Evolutionary conservation across 2,329 filamentous ascomycete genomes (phyloP).

Genomic region (Remersonia thermophila): DNA sequence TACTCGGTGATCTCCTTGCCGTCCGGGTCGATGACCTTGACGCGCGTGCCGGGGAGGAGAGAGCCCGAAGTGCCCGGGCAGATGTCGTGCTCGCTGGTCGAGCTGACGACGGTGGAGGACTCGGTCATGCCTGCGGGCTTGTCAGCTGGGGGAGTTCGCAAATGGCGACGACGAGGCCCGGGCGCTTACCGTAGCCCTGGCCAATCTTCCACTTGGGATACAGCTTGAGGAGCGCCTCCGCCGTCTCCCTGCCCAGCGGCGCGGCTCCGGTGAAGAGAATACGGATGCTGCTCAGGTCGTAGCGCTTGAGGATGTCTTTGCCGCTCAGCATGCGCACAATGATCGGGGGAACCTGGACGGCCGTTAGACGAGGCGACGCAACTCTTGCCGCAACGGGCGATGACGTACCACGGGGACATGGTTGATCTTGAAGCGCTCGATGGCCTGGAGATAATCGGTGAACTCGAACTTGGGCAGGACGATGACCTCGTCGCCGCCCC

Average conservation of each 20-base stretch:
- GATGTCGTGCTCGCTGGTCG: constrained; percentile 49
- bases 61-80: constrained; percentile 61
- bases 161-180: no score
- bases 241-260: constrained; percentile 61
- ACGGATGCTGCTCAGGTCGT: constrained; percentile 57
- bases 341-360: constrained; percentile 56
- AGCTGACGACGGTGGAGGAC: constrained; percentile 56
- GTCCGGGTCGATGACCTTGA: constrained; percentile 54
- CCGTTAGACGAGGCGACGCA: background rate
- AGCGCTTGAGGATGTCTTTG: constrained; percentile 46
- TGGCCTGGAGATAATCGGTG: constrained; percentile 46
- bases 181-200: constrained; percentile 55
- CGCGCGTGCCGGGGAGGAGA: constrained; percentile 51
- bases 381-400: no score
- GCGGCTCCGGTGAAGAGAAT: constrained; percentile 64
- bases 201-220: constrained; percentile 52
- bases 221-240: constrained; percentile 46
- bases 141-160: no score
- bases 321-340: constrained; percentile 64
- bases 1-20: constrained; percentile 54
- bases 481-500: constrained; percentile 60
- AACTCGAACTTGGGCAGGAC: constrained; percentile 69
- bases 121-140: constrained; percentile 53
- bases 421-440: constrained; percentile 57
- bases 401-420: constrained; percentile 49